phyloP scores from a whole-genome alignment of 2,329 filamentous ascomycete species.

The Fusarium palustre region DNA sequence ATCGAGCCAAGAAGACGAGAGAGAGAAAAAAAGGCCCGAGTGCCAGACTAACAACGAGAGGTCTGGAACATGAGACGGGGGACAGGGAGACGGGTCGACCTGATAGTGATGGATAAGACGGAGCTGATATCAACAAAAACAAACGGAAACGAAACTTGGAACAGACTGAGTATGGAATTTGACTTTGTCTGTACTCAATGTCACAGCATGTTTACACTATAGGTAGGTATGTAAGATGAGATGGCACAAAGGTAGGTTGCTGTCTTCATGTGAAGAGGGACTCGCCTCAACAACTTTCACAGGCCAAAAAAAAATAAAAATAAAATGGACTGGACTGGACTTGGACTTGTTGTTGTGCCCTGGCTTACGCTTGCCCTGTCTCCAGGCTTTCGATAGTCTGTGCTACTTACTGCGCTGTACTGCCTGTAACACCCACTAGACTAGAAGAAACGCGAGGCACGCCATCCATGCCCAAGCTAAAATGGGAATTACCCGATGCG shows the following conservation, averaged over 20 bases:
- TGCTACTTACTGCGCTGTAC: background rate
- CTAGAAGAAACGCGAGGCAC: slow-evolving; percentile 34
- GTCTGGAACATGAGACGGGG: slow-evolving; percentile 18
- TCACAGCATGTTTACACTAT: background rate
- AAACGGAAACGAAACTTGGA: slow-evolving; percentile 8
- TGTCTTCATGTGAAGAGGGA: slow-evolving; percentile 14
- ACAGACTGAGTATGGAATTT: slow-evolving; percentile 11
- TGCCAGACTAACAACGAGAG: slow-evolving; percentile 4
- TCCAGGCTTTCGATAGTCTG: slow-evolving; percentile 4
- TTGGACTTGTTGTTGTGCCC: background rate
- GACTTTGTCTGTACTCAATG: background rate
- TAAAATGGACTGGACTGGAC: no score
- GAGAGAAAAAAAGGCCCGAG: slow-evolving; percentile 28
- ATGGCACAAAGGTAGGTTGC: background rate
- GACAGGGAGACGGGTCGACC: slow-evolving; percentile 4
- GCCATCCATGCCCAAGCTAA: slow-evolving; percentile 37
- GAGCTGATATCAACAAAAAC: slow-evolving; percentile 30
- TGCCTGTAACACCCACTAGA: slow-evolving; percentile 3
- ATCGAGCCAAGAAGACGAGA: slow-evolving; percentile 8
- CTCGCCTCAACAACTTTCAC: slow-evolving; percentile 35
- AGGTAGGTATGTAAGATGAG: no score
- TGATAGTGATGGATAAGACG: slow-evolving; percentile 10
- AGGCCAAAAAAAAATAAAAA: slow-evolving; percentile 30
- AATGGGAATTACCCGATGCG: slow-evolving; percentile 44
- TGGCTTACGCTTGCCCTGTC: background rate